Evolutionary conservation across 1,139 yeast species (phyloP).

Genomic region (Hyphopichia fennica): DNA sequence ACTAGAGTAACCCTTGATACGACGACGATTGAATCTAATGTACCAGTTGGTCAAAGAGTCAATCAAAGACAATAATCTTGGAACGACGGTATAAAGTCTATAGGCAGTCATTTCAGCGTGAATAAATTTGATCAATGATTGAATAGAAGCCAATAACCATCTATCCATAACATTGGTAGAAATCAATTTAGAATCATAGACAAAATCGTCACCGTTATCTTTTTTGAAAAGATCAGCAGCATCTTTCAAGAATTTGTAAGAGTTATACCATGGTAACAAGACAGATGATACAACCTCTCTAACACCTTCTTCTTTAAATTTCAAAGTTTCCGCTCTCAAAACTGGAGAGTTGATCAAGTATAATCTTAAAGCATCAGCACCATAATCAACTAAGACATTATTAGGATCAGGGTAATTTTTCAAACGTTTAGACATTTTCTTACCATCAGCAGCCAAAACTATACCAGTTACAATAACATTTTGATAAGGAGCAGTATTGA

Average conservation of each 20-base stretch:
- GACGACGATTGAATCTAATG: slow-evolving; percentile 96
- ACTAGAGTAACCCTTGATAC: slow-evolving; percentile 83
- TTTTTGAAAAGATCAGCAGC: slow-evolving; percentile 85
- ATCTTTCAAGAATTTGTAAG: slow-evolving; percentile 93
- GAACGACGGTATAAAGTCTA: slow-evolving; percentile 93
- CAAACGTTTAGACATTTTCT: slow-evolving; percentile 97
- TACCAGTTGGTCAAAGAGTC: slow-evolving; percentile 99
- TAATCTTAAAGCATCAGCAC: slow-evolving; percentile 96
- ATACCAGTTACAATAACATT: slow-evolving; percentile 97
- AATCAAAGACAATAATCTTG: slow-evolving; percentile 81
- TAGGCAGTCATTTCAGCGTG: slow-evolving; percentile 88
- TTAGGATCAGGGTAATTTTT: slow-evolving; percentile 97
- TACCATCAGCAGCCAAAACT: slow-evolving; percentile 96
- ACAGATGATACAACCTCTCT: slow-evolving; percentile 96
- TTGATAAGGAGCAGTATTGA: slow-evolving; percentile 89
- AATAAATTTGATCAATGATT: slow-evolving; percentile 81
- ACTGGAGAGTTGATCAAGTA: slow-evolving; percentile 97
- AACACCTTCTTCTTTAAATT: slow-evolving; percentile 98
- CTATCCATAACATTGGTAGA: slow-evolving; percentile 94
- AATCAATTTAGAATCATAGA: slow-evolving; percentile 60
- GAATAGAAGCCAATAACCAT: slow-evolving; percentile 95
- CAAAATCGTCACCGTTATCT: slow-evolving; percentile 67
- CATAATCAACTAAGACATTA: slow-evolving; percentile 77
- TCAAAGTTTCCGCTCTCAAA: slow-evolving; percentile 91
- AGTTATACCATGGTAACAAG: slow-evolving; percentile 97